A percentile compares a stretch with the other conserved stretches of the same genome.
These are phyloP conservation scores for Fusarium palustre DNA, from an alignment of 2,329 filamentous ascomycete genomes.

Conservation along the genomic window DNA sequence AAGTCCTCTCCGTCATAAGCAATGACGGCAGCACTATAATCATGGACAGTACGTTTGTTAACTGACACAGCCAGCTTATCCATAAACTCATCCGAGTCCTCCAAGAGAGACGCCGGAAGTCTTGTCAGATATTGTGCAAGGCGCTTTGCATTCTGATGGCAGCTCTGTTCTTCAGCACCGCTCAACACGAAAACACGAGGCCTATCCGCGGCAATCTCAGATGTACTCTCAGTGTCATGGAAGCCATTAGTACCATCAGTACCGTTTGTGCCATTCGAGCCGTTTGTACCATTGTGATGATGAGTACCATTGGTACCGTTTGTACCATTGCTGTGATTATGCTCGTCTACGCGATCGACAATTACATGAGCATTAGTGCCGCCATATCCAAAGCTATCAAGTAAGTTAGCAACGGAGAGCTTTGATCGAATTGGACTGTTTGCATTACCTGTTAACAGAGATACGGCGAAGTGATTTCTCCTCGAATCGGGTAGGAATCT, in stretches of 20 bases:
- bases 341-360: slow-evolving; percentile 26
- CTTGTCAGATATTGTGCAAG: not conserved
- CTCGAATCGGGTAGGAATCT: not conserved
- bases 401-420: not conserved
- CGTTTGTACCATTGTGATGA: not conserved
- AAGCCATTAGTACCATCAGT: not conserved
- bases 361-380: slow-evolving; percentile 48
- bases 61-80: not conserved
- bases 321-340: not conserved
- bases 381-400: slow-evolving; percentile 43
- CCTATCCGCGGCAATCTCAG: not conserved
- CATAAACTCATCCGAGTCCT: not conserved
- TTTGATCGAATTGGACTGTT: not conserved
- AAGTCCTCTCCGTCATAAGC: slow-evolving; percentile 30
- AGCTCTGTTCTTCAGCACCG: slow-evolving; percentile 37
- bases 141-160: slow-evolving; percentile 7
- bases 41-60: slow-evolving; percentile 7
- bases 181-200: slow-evolving; percentile 34
- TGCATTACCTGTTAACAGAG: slow-evolving; percentile 23
- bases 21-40: slow-evolving; percentile 28
- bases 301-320: not conserved
- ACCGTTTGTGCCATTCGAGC: not conserved
- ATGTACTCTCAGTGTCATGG: not conserved
- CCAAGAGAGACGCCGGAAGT: not conserved
- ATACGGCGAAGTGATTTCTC: slow-evolving; percentile 1